These are phyloP conservation scores for Pleurotus eryngii DNA, from an alignment of 768 basidiomycete species.

Conservation along the genomic window DNA sequence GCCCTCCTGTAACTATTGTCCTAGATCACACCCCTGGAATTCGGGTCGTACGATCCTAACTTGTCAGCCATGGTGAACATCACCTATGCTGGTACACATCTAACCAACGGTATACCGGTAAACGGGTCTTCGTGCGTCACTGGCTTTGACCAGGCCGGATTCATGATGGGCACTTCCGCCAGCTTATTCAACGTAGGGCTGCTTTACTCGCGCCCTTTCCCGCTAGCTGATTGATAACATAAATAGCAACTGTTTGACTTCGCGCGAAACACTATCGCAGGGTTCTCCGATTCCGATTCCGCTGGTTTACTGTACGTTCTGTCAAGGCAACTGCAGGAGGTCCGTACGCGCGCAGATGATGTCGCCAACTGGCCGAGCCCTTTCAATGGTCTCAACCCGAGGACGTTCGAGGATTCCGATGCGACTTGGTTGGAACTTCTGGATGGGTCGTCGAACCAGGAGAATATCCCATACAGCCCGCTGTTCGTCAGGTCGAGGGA, in stretches of 20 bases:
- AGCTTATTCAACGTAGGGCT: slow-evolving; percentile 56
- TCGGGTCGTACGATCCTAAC: slow-evolving; percentile 72
- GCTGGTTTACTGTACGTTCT: slow-evolving; percentile 47
- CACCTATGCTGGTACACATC: slow-evolving; percentile 59
- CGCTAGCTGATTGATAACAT: neutral
- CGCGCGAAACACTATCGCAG: slow-evolving; percentile 36
- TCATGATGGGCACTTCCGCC: slow-evolving; percentile 74
- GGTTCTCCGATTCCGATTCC: slow-evolving; percentile 33
- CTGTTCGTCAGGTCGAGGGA: slow-evolving; percentile 65
- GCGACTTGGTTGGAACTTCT: slow-evolving; percentile 58
- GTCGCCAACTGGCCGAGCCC: slow-evolving; percentile 70
- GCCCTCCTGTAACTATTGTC: neutral
- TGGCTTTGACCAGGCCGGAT: slow-evolving; percentile 72
- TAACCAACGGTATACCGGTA: slow-evolving; percentile 52
- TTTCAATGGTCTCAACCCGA: slow-evolving; percentile 46
- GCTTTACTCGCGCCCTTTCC: slow-evolving; percentile 8
- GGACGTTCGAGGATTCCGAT: slow-evolving; percentile 52
- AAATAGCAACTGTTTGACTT: slow-evolving; percentile 48
- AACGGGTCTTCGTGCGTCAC: slow-evolving; percentile 62
- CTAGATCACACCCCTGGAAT: slow-evolving; percentile 61
- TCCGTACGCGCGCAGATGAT: slow-evolving; percentile 51
- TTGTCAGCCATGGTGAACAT: slow-evolving; percentile 69
- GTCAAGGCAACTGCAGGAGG: slow-evolving; percentile 40
- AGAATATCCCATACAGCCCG: slow-evolving; percentile 70
- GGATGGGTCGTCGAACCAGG: slow-evolving; percentile 67